These are phyloP conservation scores for Dalbergia oliveri DNA, from an alignment of 306 rosid species.

Conservation along the genomic window DNA sequence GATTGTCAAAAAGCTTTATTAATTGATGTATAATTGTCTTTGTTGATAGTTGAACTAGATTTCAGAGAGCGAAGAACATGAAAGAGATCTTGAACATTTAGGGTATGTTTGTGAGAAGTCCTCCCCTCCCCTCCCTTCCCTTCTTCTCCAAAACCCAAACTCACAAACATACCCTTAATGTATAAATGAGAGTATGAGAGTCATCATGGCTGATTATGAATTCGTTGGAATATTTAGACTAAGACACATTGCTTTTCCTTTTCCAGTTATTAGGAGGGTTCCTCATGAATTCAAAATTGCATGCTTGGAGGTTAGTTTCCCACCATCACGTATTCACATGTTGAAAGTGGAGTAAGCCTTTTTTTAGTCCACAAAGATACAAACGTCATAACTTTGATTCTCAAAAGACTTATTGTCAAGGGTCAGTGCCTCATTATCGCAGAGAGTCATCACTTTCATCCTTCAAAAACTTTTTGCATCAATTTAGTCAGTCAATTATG, in stretches of 20 bases:
- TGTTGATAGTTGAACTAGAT: slow-evolving; percentile 28
- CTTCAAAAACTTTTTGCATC: neutral
- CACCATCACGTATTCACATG: slow-evolving; percentile 1
- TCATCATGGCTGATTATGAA: slow-evolving; percentile 32
- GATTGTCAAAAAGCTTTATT: slow-evolving; percentile 11
- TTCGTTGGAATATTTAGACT: slow-evolving; percentile 33
- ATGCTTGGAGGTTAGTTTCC: slow-evolving; percentile 86
- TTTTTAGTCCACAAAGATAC: neutral
- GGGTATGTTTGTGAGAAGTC: too few relatives aligned
- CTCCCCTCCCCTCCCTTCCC: too few relatives aligned
- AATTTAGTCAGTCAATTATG: neutral
- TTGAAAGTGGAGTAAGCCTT: neutral
- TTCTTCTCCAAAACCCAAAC: too few relatives aligned
- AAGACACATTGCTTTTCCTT: slow-evolving; percentile 30
- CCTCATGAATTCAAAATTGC: slow-evolving; percentile 98
- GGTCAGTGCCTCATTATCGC: neutral
- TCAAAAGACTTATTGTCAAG: neutral
- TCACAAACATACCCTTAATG: too few relatives aligned
- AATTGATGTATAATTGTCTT: neutral
- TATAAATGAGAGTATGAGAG: slow-evolving; percentile 9
- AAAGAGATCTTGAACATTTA: neutral
- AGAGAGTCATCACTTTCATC: neutral
- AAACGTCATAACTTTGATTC: neutral
- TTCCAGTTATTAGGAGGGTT: slow-evolving; percentile 91
- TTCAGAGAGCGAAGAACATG: slow-evolving; percentile 14